phyloP scores from a whole-genome alignment of 1,139 yeast species.

The Hyphopichia burtonii region DNA sequence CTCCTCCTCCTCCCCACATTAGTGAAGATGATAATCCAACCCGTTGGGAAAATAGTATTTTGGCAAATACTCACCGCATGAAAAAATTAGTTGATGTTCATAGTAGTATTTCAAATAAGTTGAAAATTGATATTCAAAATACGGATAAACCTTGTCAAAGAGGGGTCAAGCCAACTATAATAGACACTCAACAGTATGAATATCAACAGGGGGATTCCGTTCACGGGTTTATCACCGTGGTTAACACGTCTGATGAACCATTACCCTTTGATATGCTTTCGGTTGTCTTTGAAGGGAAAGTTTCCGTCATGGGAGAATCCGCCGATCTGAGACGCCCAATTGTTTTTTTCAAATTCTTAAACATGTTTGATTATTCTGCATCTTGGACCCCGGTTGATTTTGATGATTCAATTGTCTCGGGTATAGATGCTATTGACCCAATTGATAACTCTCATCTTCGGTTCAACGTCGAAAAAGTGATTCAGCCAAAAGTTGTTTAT shows the following conservation, averaged over 20 bases:
- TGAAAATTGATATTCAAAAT: slow-evolving; percentile 16
- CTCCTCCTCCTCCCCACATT: too few species aligned
- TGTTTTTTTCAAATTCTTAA: slow-evolving; percentile 21
- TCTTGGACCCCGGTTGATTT: slow-evolving; percentile 19
- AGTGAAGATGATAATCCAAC: slow-evolving; percentile 7
- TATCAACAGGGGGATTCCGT: slow-evolving; percentile 56
- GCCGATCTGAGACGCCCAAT: slow-evolving; percentile 12
- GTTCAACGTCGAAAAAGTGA: slow-evolving; percentile 20
- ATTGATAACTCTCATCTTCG: slow-evolving; percentile 18
- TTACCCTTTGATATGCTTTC: slow-evolving; percentile 57
- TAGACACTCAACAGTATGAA: slow-evolving; percentile 25
- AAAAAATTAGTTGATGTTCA: slow-evolving; percentile 16
- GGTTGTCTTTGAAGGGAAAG: slow-evolving; percentile 55
- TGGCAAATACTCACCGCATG: slow-evolving; percentile 24
- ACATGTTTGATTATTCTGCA: slow-evolving; percentile 29
- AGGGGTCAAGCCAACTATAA: slow-evolving; percentile 14
- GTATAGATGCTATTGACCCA: slow-evolving; percentile 13
- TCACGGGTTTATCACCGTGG: slow-evolving; percentile 51
- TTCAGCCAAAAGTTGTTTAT: slow-evolving; percentile 27
- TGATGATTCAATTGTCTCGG: neutral
- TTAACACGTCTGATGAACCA: slow-evolving; percentile 37
- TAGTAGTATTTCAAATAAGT: slow-evolving; percentile 11
- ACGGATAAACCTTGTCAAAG: slow-evolving; percentile 15
- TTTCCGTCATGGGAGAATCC: slow-evolving; percentile 15
- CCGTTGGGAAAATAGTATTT: slow-evolving; percentile 25